Evolutionary conservation across 2,329 filamentous ascomycete species (phyloP).

Genomic region (Fusarium proliferatum): DNA sequence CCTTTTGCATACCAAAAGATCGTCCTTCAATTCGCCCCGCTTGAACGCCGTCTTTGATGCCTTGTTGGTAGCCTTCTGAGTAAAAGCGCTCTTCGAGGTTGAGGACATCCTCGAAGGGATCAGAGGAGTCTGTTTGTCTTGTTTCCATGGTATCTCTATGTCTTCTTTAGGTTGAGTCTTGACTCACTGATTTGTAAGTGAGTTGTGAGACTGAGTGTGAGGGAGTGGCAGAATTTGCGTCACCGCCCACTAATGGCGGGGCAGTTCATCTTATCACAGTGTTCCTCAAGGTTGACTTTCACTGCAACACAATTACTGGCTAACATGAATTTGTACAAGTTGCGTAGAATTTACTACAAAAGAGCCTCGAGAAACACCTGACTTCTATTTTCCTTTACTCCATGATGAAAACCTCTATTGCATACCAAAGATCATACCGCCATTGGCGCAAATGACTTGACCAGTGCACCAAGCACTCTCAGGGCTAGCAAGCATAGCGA

Average conservation of each 20-base stretch:
- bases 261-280: slow-evolving; percentile 19
- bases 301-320: background rate
- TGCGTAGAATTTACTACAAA: slow-evolving; percentile 9
- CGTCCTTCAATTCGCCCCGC: slow-evolving; percentile 90
- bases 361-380: slow-evolving; percentile 7
- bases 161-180: background rate
- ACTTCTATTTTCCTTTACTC: slow-evolving; percentile 10
- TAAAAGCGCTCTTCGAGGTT: slow-evolving; percentile 79
- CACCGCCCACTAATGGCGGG: slow-evolving; percentile 44
- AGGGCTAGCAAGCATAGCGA: slow-evolving; percentile 42
- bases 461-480: slow-evolving; percentile 46
- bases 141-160: slow-evolving; percentile 20
- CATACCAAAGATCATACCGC: slow-evolving; percentile 46
- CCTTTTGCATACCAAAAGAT: slow-evolving; percentile 89
- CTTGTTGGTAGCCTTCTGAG: slow-evolving; percentile 81
- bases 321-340: background rate
- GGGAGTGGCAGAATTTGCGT: slow-evolving; percentile 45
- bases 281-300: background rate
- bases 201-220: slow-evolving; percentile 18
- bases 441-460: slow-evolving; percentile 46
- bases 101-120: slow-evolving; percentile 68
- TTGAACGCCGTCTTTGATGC: slow-evolving; percentile 77
- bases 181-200: slow-evolving; percentile 38
- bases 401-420: slow-evolving; percentile 29
- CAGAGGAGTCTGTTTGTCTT: slow-evolving; percentile 49